phyloP scores from a whole-genome alignment of 768 basidiomycete genomes.

The Psilocybe sp. region DNA sequence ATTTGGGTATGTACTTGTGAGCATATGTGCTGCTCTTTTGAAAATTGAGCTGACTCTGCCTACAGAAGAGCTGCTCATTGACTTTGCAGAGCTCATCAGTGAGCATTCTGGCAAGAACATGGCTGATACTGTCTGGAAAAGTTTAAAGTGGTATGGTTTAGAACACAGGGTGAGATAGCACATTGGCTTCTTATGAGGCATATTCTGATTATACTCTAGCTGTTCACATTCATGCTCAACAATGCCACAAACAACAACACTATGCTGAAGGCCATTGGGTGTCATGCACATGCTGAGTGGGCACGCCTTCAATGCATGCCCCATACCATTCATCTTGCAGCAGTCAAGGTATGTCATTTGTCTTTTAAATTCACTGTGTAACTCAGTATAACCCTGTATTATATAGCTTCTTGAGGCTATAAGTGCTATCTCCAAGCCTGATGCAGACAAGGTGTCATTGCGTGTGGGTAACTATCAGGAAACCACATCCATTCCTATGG shows the following conservation, averaged over 20 bases:
- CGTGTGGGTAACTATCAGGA: not conserved
- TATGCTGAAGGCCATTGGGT: slow-evolving; percentile 19
- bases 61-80: slow-evolving; percentile 33
- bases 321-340: slow-evolving; percentile 36
- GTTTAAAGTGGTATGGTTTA: slow-evolving; percentile 23
- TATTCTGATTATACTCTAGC: slow-evolving; percentile 10
- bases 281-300: slow-evolving; percentile 10
- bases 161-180: slow-evolving; percentile 4
- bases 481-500: no score
- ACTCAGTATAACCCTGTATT: not conserved
- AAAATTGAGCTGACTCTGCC: not conserved
- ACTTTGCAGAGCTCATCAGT: slow-evolving; percentile 31
- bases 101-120: slow-evolving; percentile 34
- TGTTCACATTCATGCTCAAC: slow-evolving; percentile 32
- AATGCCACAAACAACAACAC: slow-evolving; percentile 36
- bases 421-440: not conserved
- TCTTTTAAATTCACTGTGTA: not conserved
- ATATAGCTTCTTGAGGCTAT: not conserved
- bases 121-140: slow-evolving; percentile 30
- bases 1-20: slow-evolving; percentile 14
- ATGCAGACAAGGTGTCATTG: not conserved
- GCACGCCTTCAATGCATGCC: slow-evolving; percentile 33
- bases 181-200: not conserved
- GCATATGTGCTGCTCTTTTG: not conserved
- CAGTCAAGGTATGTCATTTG: slow-evolving; percentile 21